Conservation (phyloP, 2,329 filamentous ascomycete genomes). For the Fusarium pseudograminearum region DNA sequence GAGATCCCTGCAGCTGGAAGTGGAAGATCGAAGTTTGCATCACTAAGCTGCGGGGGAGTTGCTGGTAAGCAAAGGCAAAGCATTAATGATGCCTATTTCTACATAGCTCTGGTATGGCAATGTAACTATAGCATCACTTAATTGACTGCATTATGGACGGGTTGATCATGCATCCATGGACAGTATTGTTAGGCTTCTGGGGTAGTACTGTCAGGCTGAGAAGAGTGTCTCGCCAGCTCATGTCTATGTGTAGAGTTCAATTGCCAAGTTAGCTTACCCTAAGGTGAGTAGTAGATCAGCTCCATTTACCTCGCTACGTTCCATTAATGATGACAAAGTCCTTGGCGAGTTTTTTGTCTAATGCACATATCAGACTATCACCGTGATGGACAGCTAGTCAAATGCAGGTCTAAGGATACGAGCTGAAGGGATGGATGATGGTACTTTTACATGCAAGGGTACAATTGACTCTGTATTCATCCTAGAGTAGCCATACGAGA, state of each 20-base stretch:
- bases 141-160: no score
- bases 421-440: neutral
- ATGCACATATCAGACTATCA: conserved; percentile 1
- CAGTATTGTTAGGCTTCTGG: neutral
- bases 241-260: neutral
- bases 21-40: neutral
- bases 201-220: no score
- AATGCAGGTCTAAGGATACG: conserved; percentile 17
- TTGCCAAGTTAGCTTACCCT: neutral
- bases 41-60: neutral
- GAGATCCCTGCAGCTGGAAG: conserved; percentile 5
- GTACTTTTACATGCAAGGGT: neutral
- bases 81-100: neutral
- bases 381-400: neutral
- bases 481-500: neutral
- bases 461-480: neutral
- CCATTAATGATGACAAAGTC: neutral
- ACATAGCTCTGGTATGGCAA: neutral
- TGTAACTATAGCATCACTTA: neutral
- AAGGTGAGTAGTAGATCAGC: neutral
- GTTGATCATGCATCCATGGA: neutral
- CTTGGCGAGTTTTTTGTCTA: neutral
- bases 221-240: no score
- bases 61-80: neutral
- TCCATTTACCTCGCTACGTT: neutral